phyloP scores from a whole-genome alignment of 495 filamentous ascomycete species.

The Penicillium bialowiezense region DNA sequence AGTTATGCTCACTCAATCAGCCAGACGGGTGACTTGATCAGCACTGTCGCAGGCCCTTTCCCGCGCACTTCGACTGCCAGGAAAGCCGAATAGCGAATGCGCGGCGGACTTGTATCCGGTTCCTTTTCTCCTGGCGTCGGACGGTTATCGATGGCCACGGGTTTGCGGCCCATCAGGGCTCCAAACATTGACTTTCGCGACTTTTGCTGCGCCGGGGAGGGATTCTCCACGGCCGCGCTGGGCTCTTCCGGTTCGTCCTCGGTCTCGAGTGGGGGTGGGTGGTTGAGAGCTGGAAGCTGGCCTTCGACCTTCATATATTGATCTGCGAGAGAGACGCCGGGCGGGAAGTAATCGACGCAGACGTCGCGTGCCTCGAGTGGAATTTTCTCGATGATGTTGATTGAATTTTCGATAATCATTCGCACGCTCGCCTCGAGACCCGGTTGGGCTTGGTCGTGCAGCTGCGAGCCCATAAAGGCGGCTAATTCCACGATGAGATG shows the following conservation, averaged over 20 bases:
- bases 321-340: constrained; percentile 62
- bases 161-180: constrained; percentile 43
- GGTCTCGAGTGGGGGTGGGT: constrained; percentile 38
- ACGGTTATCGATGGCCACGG: constrained; percentile 12
- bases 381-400: constrained; percentile 81
- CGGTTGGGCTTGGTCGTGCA: constrained; percentile 70
- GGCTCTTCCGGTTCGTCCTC: background rate
- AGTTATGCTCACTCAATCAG: constrained; percentile 40
- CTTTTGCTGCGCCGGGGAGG: constrained; percentile 20
- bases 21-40: constrained; percentile 93
- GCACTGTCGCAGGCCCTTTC: constrained; percentile 59
- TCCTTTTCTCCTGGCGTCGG: constrained; percentile 15
- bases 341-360: constrained; percentile 76
- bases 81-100: constrained; percentile 80
- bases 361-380: constrained; percentile 92
- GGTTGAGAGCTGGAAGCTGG: constrained; percentile 67
- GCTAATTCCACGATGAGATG: constrained; percentile 69
- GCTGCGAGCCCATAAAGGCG: constrained; percentile 62
- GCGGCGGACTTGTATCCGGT: constrained; percentile 13
- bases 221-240: constrained; percentile 25
- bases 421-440: constrained; percentile 77
- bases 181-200: constrained; percentile 44
- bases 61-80: constrained; percentile 78
- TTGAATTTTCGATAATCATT: constrained; percentile 91
- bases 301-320: constrained; percentile 83